Evolutionary conservation across 2,329 filamentous ascomycete genomes (phyloP).

Genomic region (Talaromyces sp.): DNA sequence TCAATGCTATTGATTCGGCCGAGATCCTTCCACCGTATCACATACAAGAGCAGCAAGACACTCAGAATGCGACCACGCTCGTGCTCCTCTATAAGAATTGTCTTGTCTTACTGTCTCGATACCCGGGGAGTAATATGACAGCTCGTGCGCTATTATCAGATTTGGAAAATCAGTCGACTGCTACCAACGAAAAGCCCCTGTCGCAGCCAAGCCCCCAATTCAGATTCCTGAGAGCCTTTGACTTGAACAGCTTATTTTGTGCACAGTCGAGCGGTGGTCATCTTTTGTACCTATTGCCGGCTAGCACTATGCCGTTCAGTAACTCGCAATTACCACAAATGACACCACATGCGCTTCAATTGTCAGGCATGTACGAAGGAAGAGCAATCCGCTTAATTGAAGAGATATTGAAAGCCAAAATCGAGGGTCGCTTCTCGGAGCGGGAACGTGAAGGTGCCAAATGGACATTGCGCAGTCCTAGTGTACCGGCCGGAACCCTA

Average conservation of each 20-base stretch:
- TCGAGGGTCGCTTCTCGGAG: conserved; percentile 81
- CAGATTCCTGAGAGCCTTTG: conserved; percentile 69
- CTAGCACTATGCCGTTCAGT: conserved; percentile 25
- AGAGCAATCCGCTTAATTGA: conserved; percentile 74
- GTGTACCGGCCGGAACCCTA: conserved; percentile 55
- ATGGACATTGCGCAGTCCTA: conserved; percentile 74
- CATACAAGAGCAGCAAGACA: conserved; percentile 39
- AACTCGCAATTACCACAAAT: conserved; percentile 24
- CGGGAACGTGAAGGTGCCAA: conserved; percentile 73
- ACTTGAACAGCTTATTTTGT: conserved; percentile 66
- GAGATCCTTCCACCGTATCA: conserved; percentile 72
- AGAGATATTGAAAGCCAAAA: conserved; percentile 78
- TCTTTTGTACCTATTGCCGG: conserved; percentile 36
- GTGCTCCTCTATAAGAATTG: conserved; percentile 82
- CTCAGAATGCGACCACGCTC: conserved; percentile 57
- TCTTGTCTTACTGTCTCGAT: conserved; percentile 71
- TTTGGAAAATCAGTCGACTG: conserved; percentile 72
- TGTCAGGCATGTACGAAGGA: conserved; percentile 72
- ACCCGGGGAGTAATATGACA: conserved; percentile 58
- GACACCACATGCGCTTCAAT: conserved; percentile 63
- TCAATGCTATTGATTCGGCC: conserved; percentile 74
- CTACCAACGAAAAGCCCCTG: conserved; percentile 32
- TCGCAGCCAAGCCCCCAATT: conserved; percentile 54
- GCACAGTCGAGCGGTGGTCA: conserved; percentile 46
- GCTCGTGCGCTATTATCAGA: conserved; percentile 78